These are phyloP conservation scores for Cystobasidiaceae sp. DNA, from an alignment of 1,284 basidiomycete genomes.

Conservation along the genomic window DNA sequence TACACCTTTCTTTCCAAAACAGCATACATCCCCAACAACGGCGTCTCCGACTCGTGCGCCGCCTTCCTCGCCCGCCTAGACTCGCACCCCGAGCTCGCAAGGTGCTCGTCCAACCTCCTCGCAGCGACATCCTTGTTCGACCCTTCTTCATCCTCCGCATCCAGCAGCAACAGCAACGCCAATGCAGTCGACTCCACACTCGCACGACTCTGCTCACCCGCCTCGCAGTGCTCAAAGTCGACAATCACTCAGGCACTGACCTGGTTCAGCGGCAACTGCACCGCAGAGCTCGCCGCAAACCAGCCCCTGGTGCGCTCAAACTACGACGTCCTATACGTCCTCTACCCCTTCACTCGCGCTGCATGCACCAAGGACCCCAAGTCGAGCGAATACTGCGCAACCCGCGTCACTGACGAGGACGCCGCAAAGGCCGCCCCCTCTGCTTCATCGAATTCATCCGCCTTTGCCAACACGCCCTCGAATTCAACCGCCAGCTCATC, in stretches of 20 bases:
- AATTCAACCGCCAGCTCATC: neutral
- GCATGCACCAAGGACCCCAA: constrained; percentile 67
- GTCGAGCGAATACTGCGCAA: constrained; percentile 62
- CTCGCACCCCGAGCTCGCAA: constrained; percentile 54
- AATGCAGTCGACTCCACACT: constrained; percentile 55
- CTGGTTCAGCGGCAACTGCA: constrained; percentile 65
- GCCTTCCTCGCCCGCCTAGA: constrained; percentile 62
- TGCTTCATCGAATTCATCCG: constrained; percentile 37
- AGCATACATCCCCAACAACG: constrained; percentile 2
- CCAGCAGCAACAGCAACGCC: no score
- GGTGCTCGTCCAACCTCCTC: constrained; percentile 62
- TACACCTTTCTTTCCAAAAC: no score
- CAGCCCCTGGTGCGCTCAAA: constrained; percentile 47
- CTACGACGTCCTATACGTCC: constrained; percentile 73
- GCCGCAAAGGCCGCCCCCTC: constrained; percentile 44
- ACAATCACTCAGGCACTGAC: constrained; percentile 60
- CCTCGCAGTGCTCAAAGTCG: constrained; percentile 56
- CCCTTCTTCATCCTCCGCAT: constrained; percentile 40
- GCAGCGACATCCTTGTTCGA: constrained; percentile 59
- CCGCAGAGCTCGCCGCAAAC: constrained; percentile 57
- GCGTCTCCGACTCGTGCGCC: constrained; percentile 2
- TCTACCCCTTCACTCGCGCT: constrained; percentile 61
- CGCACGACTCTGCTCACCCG: constrained; percentile 57
- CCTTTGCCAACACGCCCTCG: no score
- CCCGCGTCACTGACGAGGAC: constrained; percentile 37